A percentile compares a stretch with the other conserved stretches of the same genome.
Conservation (phyloP, 2,329 filamentous ascomycete genomes). For the Beauveria medogensis region DNA sequence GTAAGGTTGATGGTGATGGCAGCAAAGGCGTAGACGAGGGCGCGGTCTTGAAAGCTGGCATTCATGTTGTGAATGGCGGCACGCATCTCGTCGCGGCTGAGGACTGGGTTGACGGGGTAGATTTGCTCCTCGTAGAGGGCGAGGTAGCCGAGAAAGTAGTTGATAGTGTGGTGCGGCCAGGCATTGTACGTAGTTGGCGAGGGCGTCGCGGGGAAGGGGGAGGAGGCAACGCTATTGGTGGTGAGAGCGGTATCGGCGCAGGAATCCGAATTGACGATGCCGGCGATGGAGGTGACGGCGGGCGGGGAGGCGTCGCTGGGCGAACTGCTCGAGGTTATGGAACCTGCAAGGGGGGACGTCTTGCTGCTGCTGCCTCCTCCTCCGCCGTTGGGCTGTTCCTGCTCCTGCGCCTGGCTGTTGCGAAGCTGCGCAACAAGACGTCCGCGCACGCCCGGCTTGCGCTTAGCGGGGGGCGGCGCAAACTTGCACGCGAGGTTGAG, state of each 20-base stretch:
- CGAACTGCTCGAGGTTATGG: background rate
- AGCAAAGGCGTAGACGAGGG: constrained; percentile 28
- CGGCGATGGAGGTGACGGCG: constrained; percentile 19
- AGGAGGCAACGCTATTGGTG: background rate
- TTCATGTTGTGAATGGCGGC: constrained; percentile 26
- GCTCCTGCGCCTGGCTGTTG: constrained; percentile 12
- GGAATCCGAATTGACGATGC: constrained; percentile 17
- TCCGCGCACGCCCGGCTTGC: constrained; percentile 27
- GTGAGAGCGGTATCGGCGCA: constrained; percentile 1
- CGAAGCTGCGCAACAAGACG: constrained; percentile 29
- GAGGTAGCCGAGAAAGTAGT: constrained; percentile 27
- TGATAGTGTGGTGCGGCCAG: constrained; percentile 17
- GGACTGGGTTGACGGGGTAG: constrained; percentile 29
- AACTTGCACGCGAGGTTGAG: constrained; percentile 27
- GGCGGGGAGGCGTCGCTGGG: constrained; percentile 12
- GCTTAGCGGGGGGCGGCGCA: constrained; percentile 24
- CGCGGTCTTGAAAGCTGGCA: constrained; percentile 24
- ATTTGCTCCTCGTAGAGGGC: constrained; percentile 27
- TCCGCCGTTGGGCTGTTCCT: background rate
- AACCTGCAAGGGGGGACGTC: background rate
- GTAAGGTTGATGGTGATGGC: constrained; percentile 30
- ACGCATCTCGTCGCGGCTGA: constrained; percentile 24
- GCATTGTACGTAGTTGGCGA: constrained; percentile 4
- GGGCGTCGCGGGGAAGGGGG: background rate
- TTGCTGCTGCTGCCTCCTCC: background rate